These are phyloP conservation scores for Penicillium crystallinum DNA, from an alignment of 495 filamentous ascomycete species.

Conservation along the genomic window DNA sequence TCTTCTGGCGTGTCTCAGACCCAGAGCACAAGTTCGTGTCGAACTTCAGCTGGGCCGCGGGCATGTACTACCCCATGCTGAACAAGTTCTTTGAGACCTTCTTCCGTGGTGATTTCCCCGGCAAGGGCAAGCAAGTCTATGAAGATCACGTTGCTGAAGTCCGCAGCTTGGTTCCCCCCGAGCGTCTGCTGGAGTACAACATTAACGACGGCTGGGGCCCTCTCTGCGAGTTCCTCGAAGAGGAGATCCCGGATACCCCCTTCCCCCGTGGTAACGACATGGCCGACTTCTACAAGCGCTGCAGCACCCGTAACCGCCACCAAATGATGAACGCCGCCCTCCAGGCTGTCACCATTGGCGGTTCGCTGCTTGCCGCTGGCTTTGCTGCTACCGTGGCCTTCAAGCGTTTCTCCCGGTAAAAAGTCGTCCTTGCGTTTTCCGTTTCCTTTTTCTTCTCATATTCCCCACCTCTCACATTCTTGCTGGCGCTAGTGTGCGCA, in stretches of 20 bases:
- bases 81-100: conserved; percentile 55
- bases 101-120: conserved; percentile 49
- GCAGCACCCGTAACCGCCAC: conserved; percentile 51
- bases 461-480: conserved; percentile 3
- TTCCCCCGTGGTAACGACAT: conserved; percentile 48
- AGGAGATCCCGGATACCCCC: conserved; percentile 47
- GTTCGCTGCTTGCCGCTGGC: conserved; percentile 38
- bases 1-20: conserved; percentile 51
- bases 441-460: not conserved
- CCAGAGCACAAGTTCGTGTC: conserved; percentile 49
- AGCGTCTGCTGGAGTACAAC: conserved; percentile 57
- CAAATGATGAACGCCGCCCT: conserved; percentile 59
- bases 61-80: conserved; percentile 57
- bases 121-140: conserved; percentile 49
- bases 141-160: conserved; percentile 41
- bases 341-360: conserved; percentile 46
- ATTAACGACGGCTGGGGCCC: conserved; percentile 63
- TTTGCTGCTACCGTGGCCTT: conserved; percentile 37
- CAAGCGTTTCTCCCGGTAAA: conserved; percentile 34
- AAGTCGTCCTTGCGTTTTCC: conserved; percentile 1
- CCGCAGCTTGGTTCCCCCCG: conserved; percentile 40
- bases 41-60: conserved; percentile 50
- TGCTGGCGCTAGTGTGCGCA: conserved; percentile 13
- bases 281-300: conserved; percentile 56
- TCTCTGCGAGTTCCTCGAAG: conserved; percentile 61